Conservation (phyloP, 1,284 basidiomycete species). For the Sanghuangporus sanghuang region DNA sequence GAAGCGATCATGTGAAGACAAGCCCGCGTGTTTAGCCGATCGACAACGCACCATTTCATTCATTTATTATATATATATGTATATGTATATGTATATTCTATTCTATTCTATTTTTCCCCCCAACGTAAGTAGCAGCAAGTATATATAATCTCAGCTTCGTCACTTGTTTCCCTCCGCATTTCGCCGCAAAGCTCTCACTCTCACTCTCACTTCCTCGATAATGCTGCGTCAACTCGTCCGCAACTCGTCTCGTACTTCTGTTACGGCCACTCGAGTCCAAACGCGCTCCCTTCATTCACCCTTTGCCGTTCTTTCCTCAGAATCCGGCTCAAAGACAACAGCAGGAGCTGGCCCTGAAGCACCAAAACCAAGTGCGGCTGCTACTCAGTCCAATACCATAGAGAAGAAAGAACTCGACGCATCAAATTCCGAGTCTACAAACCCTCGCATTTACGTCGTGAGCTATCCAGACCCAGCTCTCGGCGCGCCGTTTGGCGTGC, state of each 20-base stretch:
- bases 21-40: not conserved
- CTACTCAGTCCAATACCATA: not conserved
- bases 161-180: too few relatives aligned
- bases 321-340: not conserved
- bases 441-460: constrained; percentile 58
- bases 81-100: too few relatives aligned
- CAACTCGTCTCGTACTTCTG: not conserved
- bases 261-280: not conserved
- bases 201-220: not conserved
- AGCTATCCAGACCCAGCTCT: constrained; percentile 54
- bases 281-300: constrained; percentile 10
- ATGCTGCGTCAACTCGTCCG: constrained; percentile 1
- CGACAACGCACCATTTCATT: not conserved
- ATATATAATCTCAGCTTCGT: not conserved
- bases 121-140: not conserved
- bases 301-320: constrained; percentile 8
- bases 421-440: not conserved
- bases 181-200: not conserved
- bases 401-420: not conserved
- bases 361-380: not conserved
- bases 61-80: not conserved
- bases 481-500: constrained; percentile 55
- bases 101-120: too few relatives aligned
- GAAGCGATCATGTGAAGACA: not conserved
- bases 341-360: not conserved